A percentile compares a stretch with the other conserved stretches of the same genome.
phyloP scores from a whole-genome alignment of 805 yeast genomes.

The Barnettozyma botsteinii region DNA sequence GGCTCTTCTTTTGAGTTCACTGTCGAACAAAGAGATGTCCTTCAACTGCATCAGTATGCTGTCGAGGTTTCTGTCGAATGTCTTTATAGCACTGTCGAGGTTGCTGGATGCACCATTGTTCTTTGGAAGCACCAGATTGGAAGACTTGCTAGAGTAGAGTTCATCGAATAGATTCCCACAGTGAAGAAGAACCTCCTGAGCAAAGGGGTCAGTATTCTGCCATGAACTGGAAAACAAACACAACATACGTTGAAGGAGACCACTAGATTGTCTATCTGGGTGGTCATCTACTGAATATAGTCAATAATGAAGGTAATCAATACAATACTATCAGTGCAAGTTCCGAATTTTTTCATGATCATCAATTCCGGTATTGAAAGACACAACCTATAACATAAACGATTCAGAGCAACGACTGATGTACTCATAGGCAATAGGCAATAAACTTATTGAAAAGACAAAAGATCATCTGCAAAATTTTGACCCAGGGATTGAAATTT shows the following conservation, averaged over 20 bases:
- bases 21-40: constrained; percentile 18
- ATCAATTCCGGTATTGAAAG: too few species aligned
- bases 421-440: too few species aligned
- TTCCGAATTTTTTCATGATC: too few species aligned
- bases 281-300: constrained; percentile 8
- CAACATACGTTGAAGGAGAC: constrained; percentile 14
- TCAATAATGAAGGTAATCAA: background rate
- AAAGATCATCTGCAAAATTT: too few species aligned
- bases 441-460: too few species aligned
- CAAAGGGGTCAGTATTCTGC: background rate
- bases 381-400: too few species aligned
- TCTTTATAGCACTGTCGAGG: constrained; percentile 14
- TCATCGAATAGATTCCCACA: constrained; percentile 22
- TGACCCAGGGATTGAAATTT: too few species aligned
- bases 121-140: constrained; percentile 21
- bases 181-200: constrained; percentile 22
- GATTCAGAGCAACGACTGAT: too few species aligned
- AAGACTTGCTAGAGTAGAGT: constrained; percentile 17
- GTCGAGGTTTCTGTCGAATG: constrained; percentile 20
- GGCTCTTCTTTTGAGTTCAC: constrained; percentile 15
- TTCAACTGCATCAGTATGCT: constrained; percentile 20
- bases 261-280: constrained; percentile 15
- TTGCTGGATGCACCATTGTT: constrained; percentile 7
- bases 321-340: too few species aligned
- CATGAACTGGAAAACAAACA: background rate